Conservation (phyloP, 2,329 filamentous ascomycete genomes). For the Waltergamsia citrina region DNA sequence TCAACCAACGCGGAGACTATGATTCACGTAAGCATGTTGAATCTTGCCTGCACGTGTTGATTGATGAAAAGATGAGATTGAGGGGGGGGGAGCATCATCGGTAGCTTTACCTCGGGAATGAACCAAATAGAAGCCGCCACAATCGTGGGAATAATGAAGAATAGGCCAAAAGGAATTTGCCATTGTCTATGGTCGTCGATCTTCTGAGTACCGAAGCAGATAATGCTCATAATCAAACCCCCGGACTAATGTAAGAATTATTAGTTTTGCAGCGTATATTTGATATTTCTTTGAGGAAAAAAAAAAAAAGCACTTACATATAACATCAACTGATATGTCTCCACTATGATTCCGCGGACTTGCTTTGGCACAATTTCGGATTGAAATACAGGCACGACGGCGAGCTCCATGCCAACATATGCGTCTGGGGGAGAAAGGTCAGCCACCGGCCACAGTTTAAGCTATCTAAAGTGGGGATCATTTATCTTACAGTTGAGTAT, state of each 20-base stretch:
- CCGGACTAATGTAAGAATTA: too few species aligned
- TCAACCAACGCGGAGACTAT: slow-evolving; percentile 18
- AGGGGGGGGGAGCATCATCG: too few species aligned
- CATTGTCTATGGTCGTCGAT: slow-evolving; percentile 17
- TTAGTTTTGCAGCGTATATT: too few species aligned
- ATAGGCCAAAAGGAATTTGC: slow-evolving; percentile 21
- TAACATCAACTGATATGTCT: slow-evolving; percentile 14
- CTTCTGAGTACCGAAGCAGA: slow-evolving; percentile 17
- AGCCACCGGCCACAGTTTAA: too few species aligned
- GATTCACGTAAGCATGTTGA: too few species aligned
- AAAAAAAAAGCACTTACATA: too few species aligned
- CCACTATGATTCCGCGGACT: slow-evolving; percentile 20
- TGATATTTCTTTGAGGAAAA: too few species aligned
- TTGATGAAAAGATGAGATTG: slow-evolving; percentile 9
- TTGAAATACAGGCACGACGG: slow-evolving; percentile 22
- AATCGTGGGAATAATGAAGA: slow-evolving; percentile 20
- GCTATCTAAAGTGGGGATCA: too few species aligned
- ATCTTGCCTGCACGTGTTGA: too few species aligned
- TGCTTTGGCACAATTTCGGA: slow-evolving; percentile 19
- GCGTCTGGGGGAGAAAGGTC: too few species aligned
- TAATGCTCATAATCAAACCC: slow-evolving; percentile 9
- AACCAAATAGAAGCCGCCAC: slow-evolving; percentile 16
- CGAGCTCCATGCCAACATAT: slow-evolving; percentile 28
- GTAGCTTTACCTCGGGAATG: slow-evolving; percentile 17
- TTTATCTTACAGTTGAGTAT: slow-evolving; percentile 21